Evolutionary conservation across 2,329 filamentous ascomycete genomes (phyloP).

Genomic region (Neofusicoccum ribis): DNA sequence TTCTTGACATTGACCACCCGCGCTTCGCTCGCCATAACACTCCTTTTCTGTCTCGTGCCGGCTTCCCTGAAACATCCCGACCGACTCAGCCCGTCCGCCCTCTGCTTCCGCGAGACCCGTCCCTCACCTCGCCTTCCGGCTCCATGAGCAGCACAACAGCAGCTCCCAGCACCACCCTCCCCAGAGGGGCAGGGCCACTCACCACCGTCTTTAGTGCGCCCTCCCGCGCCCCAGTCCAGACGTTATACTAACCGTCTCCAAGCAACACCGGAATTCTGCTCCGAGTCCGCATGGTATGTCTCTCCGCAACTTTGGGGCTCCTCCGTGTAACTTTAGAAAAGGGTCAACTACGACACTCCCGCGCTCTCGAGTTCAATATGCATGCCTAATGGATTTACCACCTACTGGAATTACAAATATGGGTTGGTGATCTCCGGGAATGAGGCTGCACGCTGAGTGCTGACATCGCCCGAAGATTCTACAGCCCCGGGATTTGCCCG

Average conservation of each 20-base stretch:
- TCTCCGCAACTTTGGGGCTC: background rate
- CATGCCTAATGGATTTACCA: background rate
- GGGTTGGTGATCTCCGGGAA: background rate
- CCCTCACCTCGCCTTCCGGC: background rate
- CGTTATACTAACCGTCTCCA: background rate
- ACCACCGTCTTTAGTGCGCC: background rate
- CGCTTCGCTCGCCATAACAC: background rate
- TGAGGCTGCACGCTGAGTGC: background rate
- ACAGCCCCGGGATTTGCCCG: slow-evolving; percentile 1
- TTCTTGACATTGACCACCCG: background rate
- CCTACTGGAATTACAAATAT: background rate
- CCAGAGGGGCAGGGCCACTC: background rate
- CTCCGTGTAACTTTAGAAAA: background rate
- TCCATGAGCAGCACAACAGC: background rate
- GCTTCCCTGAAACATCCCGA: too few relatives aligned
- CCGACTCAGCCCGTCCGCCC: background rate
- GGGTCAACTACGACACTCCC: background rate
- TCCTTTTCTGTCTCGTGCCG: background rate
- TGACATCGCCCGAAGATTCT: background rate
- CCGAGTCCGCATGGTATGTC: background rate
- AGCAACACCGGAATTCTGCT: slow-evolving; percentile 7
- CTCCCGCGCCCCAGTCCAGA: background rate
- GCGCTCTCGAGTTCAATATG: slow-evolving; percentile 3
- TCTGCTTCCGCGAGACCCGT: background rate
- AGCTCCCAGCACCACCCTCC: background rate